Evolutionary conservation across 768 basidiomycete species (phyloP), one percentile per base, ranked within the genome.

Genomic region (Podaxis sp.): DNA sequence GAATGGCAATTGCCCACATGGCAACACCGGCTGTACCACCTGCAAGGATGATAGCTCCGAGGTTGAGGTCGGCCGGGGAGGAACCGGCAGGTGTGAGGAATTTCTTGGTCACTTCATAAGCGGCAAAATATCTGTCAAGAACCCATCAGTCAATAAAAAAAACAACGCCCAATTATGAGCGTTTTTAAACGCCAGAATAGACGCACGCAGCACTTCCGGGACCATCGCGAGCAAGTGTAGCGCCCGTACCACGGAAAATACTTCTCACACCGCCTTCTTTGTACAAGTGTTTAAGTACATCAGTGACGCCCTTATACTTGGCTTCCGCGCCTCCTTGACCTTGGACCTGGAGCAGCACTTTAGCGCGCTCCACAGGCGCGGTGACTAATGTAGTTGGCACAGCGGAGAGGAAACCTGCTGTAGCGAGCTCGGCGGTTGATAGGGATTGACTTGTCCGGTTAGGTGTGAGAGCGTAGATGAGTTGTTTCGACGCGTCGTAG

Each of bases 1-100:
- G 97, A 67, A 99, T 97, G 26, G 93, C 96, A 68, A 99, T 82
- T 17, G 91, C 81, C 97, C 97, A 99, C 97, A 99, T 99, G 40
- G 95, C 95, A 4, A 99, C 85, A 68, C 97, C 97, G 1, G 97
- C 97, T 44, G 86, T 88, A 58, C 96, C 97, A 66, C 97, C 97
- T 56, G 96, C 95, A 59, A 95, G 63, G 67, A 99, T 90, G 68
- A 99, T 85, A 17, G 91, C 90, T 36, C 91, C 83, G 28, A 99
- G 81, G 68, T 94, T 91, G 62, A 99, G 82, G 54, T 94, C 88
- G 40, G 86, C 82, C 2, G 91, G 83, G n/a, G 89, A 88, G 17
- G 91, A 80, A 36, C 91, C 91, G 44, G 83, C 84, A 6, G 95
- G 93, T 12, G 90, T 94, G 65, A 99, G 76, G 1, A 84, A 77